phyloP scores from a whole-genome alignment of 305 asterid genomes.

The Plantago lanceolata region DNA sequence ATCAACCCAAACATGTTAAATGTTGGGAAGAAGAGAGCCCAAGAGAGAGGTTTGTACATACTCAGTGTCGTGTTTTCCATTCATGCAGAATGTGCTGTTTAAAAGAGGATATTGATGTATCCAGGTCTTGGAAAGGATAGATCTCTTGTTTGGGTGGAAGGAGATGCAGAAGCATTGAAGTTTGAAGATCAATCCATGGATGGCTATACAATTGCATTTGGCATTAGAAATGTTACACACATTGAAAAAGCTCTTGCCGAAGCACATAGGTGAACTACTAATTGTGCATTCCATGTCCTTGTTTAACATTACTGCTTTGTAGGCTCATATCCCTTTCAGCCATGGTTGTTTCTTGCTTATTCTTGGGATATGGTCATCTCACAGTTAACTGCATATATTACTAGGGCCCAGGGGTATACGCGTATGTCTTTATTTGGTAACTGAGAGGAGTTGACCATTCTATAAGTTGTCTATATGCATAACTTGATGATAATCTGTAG shows the following conservation, averaged over 20 bases:
- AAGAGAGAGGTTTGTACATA: conserved; percentile 58
- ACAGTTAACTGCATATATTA: neutral
- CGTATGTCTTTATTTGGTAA: neutral
- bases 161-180: conserved; percentile 81
- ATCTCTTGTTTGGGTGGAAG: conserved; percentile 86
- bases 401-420: too few relatives aligned
- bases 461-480: too few relatives aligned
- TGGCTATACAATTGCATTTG: conserved; percentile 94
- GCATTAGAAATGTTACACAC: conserved; percentile 87
- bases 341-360: too few relatives aligned
- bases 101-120: conserved; percentile 15
- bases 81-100: neutral
- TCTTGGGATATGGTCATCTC: too few relatives aligned
- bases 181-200: conserved; percentile 78
- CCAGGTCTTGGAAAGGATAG: conserved; percentile 51
- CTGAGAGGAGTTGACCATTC: too few relatives aligned
- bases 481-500: too few relatives aligned
- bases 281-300: conserved; percentile 8
- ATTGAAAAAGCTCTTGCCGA: conserved; percentile 86
- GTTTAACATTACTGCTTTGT: neutral
- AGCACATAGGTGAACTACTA: conserved; percentile 62
- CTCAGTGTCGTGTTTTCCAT: neutral
- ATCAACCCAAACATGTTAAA: conserved; percentile 80
- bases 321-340: too few relatives aligned
- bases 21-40: conserved; percentile 79